These are phyloP conservation scores for Aspergillus brasiliensis DNA, from an alignment of 2,329 filamentous ascomycete species.

Conservation along the genomic window DNA sequence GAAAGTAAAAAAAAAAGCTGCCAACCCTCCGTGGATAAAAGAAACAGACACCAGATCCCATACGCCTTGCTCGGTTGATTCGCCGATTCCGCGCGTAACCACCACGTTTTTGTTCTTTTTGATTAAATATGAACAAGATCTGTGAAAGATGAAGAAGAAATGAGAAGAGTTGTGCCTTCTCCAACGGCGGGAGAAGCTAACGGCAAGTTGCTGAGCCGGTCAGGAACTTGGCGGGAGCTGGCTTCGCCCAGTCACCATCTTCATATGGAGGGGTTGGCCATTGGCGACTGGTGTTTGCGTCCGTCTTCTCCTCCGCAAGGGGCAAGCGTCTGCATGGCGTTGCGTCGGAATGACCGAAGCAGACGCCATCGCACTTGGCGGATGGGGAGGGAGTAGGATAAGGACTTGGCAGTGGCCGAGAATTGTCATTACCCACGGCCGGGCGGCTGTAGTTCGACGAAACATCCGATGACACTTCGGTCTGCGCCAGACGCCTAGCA, in stretches of 20 bases:
- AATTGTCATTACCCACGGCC: slow-evolving; percentile 30
- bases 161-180: slow-evolving; percentile 10
- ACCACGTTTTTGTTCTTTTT: slow-evolving; percentile 25
- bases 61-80: slow-evolving; percentile 35
- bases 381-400: slow-evolving; percentile 77
- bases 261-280: slow-evolving; percentile 97
- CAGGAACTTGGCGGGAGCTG: slow-evolving; percentile 79
- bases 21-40: slow-evolving; percentile 24
- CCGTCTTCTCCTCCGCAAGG: slow-evolving; percentile 61
- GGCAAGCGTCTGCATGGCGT: slow-evolving; percentile 67
- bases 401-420: slow-evolving; percentile 47
- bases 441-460: slow-evolving; percentile 60
- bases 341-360: slow-evolving; percentile 64
- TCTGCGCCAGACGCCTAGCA: slow-evolving; percentile 67
- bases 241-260: slow-evolving; percentile 86
- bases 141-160: slow-evolving; percentile 19
- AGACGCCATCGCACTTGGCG: slow-evolving; percentile 75
- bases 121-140: slow-evolving; percentile 21
- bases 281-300: slow-evolving; percentile 62
- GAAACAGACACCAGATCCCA: slow-evolving; percentile 29
- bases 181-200: slow-evolving; percentile 23
- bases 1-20: slow-evolving; percentile 22
- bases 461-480: slow-evolving; percentile 33
- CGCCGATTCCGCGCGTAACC: slow-evolving; percentile 26
- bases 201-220: slow-evolving; percentile 53